phyloP scores from a whole-genome alignment of 305 asterid species.

The Fraxinus sp. region DNA sequence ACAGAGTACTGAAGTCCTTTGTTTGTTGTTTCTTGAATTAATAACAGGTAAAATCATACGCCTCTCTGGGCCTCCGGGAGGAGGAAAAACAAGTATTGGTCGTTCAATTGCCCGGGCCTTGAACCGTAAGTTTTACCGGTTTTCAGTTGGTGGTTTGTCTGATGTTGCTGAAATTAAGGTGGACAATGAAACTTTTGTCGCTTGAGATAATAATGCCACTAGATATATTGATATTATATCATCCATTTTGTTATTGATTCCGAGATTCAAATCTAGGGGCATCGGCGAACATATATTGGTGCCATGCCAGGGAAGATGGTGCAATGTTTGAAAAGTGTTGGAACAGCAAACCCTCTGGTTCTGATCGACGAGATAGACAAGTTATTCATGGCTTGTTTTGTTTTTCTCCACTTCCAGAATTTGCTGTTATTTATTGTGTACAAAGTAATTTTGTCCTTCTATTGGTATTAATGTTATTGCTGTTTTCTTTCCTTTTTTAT shows the following conservation, averaged over 20 bases:
- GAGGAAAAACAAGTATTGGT: constrained; percentile 96
- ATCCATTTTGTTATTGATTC: constrained; percentile 19
- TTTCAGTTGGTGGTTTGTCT: constrained; percentile 98
- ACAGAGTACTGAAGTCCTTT: constrained; percentile 16
- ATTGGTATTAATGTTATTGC: not conserved
- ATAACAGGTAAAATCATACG: constrained; percentile 87
- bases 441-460: not conserved
- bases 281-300: constrained; percentile 97
- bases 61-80: constrained; percentile 99
- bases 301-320: constrained; percentile 99
- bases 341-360: constrained; percentile 97
- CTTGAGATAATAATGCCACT: constrained; percentile 3
- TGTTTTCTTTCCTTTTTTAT: not conserved
- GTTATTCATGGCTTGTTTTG: constrained; percentile 44
- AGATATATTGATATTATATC: not conserved
- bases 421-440: not conserved
- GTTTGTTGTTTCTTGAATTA: constrained; percentile 17
- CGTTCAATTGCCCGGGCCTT: constrained; percentile 98
- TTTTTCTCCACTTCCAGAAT: not conserved
- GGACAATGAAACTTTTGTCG: constrained; percentile 19
- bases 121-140: constrained; percentile 94
- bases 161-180: constrained; percentile 99
- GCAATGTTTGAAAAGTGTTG: constrained; percentile 92
- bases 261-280: constrained; percentile 60
- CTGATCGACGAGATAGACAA: constrained; percentile 97